These are phyloP conservation scores for Naganishia antarctica DNA, from an alignment of 768 basidiomycete species.

Conservation along the genomic window DNA sequence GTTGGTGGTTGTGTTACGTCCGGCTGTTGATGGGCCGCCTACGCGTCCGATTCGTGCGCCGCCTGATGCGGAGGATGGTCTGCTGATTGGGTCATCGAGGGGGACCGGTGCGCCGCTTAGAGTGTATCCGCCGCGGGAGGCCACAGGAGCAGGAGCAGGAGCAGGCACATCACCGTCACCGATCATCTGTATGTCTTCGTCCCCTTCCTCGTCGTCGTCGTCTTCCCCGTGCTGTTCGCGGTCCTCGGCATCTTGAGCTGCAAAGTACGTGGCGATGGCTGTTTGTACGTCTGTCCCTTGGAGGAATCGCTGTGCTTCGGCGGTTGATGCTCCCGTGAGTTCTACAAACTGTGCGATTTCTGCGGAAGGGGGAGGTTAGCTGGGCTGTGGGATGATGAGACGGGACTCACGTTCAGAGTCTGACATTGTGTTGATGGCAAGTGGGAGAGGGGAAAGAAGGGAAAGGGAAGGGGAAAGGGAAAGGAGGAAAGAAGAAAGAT, in stretches of 20 bases:
- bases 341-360: slow-evolving; percentile 25
- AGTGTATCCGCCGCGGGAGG: slow-evolving; percentile 22
- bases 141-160: neutral
- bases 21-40: slow-evolving; percentile 11
- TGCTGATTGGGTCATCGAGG: neutral
- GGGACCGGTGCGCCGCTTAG: slow-evolving; percentile 24
- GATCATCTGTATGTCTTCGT: slow-evolving; percentile 12
- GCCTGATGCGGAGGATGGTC: slow-evolving; percentile 12
- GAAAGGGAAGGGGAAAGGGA: too few species aligned
- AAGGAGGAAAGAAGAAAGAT: too few species aligned
- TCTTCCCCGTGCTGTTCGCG: slow-evolving; percentile 15
- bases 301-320: slow-evolving; percentile 13
- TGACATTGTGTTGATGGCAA: slow-evolving; percentile 3
- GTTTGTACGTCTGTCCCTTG: slow-evolving; percentile 3
- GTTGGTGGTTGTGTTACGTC: neutral
- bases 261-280: slow-evolving; percentile 25
- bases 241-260: slow-evolving; percentile 17
- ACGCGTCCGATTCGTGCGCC: slow-evolving; percentile 19
- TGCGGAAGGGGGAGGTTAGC: neutral
- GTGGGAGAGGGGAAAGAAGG: too few species aligned
- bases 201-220: neutral
- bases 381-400: neutral
- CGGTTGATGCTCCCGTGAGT: slow-evolving; percentile 21
- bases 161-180: neutral
- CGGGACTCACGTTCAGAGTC: slow-evolving; percentile 12